phyloP scores from a whole-genome alignment of 768 basidiomycete species.

The Favolaschia claudopus region DNA sequence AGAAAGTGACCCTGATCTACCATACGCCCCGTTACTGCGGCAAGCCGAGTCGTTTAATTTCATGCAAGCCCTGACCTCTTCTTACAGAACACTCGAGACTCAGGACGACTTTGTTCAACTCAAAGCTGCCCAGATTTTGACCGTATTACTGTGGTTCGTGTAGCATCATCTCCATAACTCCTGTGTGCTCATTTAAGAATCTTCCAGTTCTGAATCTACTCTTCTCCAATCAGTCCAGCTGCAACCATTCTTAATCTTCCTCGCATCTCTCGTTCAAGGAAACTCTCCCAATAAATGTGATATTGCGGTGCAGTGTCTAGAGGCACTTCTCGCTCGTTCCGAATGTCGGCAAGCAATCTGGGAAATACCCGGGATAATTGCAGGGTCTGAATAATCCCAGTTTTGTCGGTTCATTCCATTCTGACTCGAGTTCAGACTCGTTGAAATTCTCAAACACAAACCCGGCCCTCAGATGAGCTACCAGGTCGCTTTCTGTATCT shows the following conservation, averaged over 20 bases:
- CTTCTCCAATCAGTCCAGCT: conserved; percentile 60
- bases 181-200: conserved; percentile 5
- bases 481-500: conserved; percentile 91
- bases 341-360: conserved; percentile 85
- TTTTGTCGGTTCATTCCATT: conserved; percentile 2
- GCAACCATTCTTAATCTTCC: conserved; percentile 63
- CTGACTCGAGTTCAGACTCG: conserved; percentile 56
- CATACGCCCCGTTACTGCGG: conserved; percentile 83
- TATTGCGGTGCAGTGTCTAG: conserved; percentile 90
- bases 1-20: conserved; percentile 78
- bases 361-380: conserved; percentile 71
- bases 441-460: conserved; percentile 82
- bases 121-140: conserved; percentile 87
- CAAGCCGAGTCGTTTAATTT: conserved; percentile 34
- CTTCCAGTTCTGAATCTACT: conserved; percentile 55
- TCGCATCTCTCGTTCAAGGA: conserved; percentile 69
- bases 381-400: conserved; percentile 57
- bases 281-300: conserved; percentile 76
- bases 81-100: conserved; percentile 77
- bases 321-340: conserved; percentile 81
- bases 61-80: conserved; percentile 16
- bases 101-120: conserved; percentile 97
- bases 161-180: conserved; percentile 8
- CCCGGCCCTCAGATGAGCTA: conserved; percentile 95
- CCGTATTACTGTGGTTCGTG: conserved; percentile 78